Percentiles rank a stretch among this genome's conserved stretches.
phyloP scores from a whole-genome alignment of 192 early-diverging fungal species.

The Pilobolus umbonatus region DNA sequence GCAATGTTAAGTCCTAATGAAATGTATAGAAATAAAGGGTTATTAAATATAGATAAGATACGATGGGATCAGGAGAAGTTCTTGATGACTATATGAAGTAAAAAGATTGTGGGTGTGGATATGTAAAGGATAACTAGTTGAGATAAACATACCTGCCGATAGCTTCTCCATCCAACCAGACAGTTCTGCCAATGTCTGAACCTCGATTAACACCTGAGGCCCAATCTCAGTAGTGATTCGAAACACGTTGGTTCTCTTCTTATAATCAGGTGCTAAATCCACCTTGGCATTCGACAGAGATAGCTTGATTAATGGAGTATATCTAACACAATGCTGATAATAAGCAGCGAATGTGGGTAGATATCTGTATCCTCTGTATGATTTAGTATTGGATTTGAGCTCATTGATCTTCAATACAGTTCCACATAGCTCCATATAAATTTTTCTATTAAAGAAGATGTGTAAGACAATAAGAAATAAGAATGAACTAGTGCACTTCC shows the following conservation, averaged over 20 bases:
- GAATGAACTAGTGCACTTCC: no score
- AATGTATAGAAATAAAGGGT: no score
- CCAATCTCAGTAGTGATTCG: conserved; percentile 9
- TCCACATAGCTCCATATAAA: conserved; percentile 19
- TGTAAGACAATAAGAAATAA: no score
- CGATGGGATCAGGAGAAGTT: no score
- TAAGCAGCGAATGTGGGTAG: conserved; percentile 2
- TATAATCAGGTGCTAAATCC: conserved; percentile 13
- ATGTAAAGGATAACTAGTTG: not conserved
- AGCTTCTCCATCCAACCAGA: conserved; percentile 21
- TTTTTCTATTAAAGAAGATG: no score
- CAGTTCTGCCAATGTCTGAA: conserved; percentile 2
- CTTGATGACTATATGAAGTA: not conserved
- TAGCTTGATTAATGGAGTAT: not conserved
- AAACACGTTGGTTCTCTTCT: conserved; percentile 7
- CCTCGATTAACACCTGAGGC: conserved; percentile 10
- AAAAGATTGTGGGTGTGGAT: not conserved
- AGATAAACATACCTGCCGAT: conserved; percentile 6
- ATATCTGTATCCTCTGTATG: not conserved
- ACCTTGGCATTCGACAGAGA: conserved; percentile 5
- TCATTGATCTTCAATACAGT: conserved; percentile 15
- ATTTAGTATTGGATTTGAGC: not conserved
- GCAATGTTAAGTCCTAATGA: not conserved
- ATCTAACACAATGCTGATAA: not conserved
- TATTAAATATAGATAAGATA: no score